Conservation (phyloP, 2,329 filamentous ascomycete species). For the Ceratocystis destructans region DNA sequence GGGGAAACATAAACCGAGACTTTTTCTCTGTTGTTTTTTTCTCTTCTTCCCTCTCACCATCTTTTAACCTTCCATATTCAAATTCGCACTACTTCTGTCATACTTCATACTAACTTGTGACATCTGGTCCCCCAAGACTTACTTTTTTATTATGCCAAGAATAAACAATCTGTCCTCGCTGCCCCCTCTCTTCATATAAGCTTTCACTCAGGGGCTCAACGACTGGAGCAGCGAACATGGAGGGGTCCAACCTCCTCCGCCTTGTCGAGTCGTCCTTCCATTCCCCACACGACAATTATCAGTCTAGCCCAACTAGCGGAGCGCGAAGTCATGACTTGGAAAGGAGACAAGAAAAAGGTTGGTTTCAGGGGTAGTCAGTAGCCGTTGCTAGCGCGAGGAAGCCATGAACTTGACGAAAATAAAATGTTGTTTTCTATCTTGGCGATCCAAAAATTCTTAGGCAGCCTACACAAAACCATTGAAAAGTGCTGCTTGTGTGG, state of each 20-base stretch:
- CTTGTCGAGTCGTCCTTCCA: no score
- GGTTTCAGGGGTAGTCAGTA: background rate
- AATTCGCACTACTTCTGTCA: background rate
- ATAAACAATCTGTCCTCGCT: conserved; percentile 3
- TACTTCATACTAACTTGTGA: no score
- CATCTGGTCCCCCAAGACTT: background rate
- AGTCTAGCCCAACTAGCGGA: no score
- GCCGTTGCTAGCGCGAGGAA: background rate
- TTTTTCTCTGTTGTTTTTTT: background rate
- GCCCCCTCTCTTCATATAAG: background rate
- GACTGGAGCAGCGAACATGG: background rate
- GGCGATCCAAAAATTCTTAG: no score
- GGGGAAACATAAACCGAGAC: background rate
- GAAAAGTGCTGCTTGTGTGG: background rate
- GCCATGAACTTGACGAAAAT: background rate
- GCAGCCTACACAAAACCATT: no score
- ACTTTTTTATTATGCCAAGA: no score
- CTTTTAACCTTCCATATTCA: background rate
- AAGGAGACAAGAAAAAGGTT: background rate
- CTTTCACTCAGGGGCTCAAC: background rate
- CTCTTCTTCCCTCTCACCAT: background rate
- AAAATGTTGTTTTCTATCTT: background rate
- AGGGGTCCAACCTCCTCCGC: background rate
- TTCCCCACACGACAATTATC: background rate
- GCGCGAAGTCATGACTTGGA: no score